phyloP scores from a whole-genome alignment of 345 rosid species.

The Citrus cavaleriei region DNA sequence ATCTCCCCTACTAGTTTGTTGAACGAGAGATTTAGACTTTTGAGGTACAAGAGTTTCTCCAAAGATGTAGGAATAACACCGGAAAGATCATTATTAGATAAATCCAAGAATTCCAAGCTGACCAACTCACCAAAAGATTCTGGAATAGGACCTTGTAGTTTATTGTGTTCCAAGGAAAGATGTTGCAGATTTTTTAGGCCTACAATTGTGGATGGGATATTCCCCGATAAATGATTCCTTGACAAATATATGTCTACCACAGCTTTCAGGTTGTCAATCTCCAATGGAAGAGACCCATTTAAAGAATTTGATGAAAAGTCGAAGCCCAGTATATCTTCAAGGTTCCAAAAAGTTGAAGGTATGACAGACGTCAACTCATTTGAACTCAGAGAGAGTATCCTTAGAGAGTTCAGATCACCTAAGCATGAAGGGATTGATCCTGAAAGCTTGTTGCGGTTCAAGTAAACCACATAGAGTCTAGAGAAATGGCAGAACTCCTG shows the following conservation, averaged over 20 bases:
- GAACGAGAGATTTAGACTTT: background rate
- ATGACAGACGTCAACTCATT: background rate
- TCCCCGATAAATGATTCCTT: background rate
- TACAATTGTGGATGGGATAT: background rate
- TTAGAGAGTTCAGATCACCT: background rate
- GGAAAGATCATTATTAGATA: constrained; percentile 4
- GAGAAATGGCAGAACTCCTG: background rate
- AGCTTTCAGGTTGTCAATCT: constrained; percentile 4
- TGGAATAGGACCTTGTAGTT: constrained; percentile 10
- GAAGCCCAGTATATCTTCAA: background rate
- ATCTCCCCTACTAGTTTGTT: constrained; percentile 11
- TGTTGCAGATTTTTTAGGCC: background rate
- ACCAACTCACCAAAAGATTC: constrained; percentile 1
- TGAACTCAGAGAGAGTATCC: background rate
- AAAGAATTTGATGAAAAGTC: constrained; percentile 10
- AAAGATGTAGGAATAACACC: constrained; percentile 9
- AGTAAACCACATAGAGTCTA: background rate
- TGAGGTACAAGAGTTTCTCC: background rate
- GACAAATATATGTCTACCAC: background rate
- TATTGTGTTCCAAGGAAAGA: background rate
- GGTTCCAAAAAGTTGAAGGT: constrained; percentile 9
- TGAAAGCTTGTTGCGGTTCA: background rate
- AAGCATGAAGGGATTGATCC: constrained; percentile 11
- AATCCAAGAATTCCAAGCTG: constrained; percentile 11
- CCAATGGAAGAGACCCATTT: background rate